phyloP scores from a whole-genome alignment of 1,284 basidiomycete genomes.

The Volvariella volvacea region DNA sequence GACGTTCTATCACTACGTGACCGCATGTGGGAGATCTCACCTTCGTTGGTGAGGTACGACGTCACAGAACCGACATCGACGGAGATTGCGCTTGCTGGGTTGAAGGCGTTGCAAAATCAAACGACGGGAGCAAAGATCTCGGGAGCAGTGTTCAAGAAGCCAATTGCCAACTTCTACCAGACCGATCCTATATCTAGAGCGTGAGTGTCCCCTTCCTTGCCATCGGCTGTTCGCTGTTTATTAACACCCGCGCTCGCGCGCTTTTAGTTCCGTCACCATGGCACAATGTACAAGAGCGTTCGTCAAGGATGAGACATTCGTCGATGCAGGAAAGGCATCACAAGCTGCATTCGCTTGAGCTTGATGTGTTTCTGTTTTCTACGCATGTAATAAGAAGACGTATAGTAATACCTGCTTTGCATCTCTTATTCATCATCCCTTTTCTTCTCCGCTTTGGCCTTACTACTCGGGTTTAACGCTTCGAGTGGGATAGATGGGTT shows the following conservation, averaged over 20 bases:
- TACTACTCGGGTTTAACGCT: no score
- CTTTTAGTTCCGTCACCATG: conserved; percentile 79
- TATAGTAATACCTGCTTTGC: no score
- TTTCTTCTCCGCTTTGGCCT: no score
- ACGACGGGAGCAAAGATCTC: conserved; percentile 47
- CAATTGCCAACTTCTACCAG: conserved; percentile 93
- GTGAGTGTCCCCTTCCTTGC: conserved; percentile 39
- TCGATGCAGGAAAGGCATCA: conserved; percentile 22
- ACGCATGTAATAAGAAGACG: no score
- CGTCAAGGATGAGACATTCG: conserved; percentile 51
- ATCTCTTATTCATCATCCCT: no score
- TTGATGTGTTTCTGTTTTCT: no score
- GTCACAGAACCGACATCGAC: conserved; percentile 72
- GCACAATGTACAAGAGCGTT: conserved; percentile 79
- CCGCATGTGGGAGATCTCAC: conserved; percentile 96
- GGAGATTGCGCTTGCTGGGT: conserved; percentile 66
- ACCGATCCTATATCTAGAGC: conserved; percentile 86
- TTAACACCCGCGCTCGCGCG: conserved; percentile 3
- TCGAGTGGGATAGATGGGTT: no score
- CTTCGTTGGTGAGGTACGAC: conserved; percentile 87
- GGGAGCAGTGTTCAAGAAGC: conserved; percentile 66
- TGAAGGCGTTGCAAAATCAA: conserved; percentile 42
- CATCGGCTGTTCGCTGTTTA: conserved; percentile 2
- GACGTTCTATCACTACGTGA: conserved; percentile 85
- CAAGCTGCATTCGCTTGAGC: conserved; percentile 34